phyloP scores from a whole-genome alignment of 441 rosid genomes.

The Breynia disticha region DNA sequence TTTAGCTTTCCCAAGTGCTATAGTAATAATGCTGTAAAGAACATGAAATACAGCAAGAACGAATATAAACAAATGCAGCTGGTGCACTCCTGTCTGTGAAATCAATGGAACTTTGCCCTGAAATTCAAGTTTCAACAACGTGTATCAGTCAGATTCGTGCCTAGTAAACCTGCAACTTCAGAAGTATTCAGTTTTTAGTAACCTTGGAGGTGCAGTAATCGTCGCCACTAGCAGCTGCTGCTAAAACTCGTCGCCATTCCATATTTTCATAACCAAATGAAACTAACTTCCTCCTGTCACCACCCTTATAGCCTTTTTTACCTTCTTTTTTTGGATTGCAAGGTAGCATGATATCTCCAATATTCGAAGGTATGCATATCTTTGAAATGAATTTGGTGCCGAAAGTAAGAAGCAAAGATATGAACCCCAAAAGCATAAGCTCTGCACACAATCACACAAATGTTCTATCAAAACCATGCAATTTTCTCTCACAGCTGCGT shows the following conservation, averaged over 20 bases:
- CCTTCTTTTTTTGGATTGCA: conserved; percentile 12
- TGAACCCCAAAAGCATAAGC: conserved; percentile 53
- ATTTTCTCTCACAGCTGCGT: background rate
- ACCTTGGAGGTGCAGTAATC: conserved; percentile 30
- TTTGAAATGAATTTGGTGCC: conserved; percentile 28
- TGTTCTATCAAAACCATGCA: background rate
- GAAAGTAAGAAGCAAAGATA: conserved; percentile 44
- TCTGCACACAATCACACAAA: conserved; percentile 21
- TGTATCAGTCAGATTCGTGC: too few species aligned
- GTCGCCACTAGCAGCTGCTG: conserved; percentile 18
- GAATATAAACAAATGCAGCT: conserved; percentile 54
- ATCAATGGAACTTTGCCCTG: conserved; percentile 43
- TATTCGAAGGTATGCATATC: conserved; percentile 36
- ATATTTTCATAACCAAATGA: conserved; percentile 18
- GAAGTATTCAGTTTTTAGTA: background rate
- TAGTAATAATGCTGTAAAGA: conserved; percentile 41
- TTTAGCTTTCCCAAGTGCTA: conserved; percentile 41
- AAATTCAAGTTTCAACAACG: background rate
- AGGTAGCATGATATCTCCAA: conserved; percentile 39
- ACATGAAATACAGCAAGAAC: conserved; percentile 53
- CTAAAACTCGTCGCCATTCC: conserved; percentile 30
- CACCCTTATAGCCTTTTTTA: background rate
- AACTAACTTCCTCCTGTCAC: conserved; percentile 25
- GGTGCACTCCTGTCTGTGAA: conserved; percentile 44
- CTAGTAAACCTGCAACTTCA: too few species aligned